Evolutionary conservation across 148 eudicot species (phyloP).

Genomic region (Diospyros kaki): DNA sequence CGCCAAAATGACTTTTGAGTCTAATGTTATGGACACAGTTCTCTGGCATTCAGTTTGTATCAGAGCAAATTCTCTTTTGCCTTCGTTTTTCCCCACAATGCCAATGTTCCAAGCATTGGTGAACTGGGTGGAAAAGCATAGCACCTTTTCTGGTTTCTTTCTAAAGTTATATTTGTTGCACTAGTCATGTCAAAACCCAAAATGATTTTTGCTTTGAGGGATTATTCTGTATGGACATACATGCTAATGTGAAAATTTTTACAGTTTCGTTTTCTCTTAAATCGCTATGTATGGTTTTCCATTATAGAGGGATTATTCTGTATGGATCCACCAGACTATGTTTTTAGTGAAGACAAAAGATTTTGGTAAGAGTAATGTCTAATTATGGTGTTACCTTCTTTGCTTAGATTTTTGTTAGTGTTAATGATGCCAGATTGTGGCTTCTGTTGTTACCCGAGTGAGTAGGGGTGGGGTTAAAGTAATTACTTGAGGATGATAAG

Average conservation of each 20-base stretch:
- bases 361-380: not conserved
- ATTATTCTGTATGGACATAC: not conserved
- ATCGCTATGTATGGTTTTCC: not conserved
- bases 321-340: not conserved
- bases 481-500: too few species aligned
- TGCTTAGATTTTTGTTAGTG: too few species aligned
- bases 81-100: not conserved
- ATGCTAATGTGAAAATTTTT: not conserved
- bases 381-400: not conserved
- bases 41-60: not conserved
- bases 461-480: too few species aligned
- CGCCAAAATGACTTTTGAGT: constrained; percentile 3
- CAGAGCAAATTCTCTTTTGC: not conserved
- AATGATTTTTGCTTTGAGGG: not conserved
- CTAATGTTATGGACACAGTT: not conserved
- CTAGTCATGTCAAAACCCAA: not conserved
- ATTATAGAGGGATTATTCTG: not conserved
- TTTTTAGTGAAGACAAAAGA: not conserved
- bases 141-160: not conserved
- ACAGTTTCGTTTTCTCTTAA: not conserved
- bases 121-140: not conserved
- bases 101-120: too few species aligned
- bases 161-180: not conserved
- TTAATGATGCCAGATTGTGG: too few species aligned
- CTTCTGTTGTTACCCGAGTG: too few species aligned